Conservation (phyloP, 2,329 filamentous ascomycete species). For the Aspergillus jensenii region DNA sequence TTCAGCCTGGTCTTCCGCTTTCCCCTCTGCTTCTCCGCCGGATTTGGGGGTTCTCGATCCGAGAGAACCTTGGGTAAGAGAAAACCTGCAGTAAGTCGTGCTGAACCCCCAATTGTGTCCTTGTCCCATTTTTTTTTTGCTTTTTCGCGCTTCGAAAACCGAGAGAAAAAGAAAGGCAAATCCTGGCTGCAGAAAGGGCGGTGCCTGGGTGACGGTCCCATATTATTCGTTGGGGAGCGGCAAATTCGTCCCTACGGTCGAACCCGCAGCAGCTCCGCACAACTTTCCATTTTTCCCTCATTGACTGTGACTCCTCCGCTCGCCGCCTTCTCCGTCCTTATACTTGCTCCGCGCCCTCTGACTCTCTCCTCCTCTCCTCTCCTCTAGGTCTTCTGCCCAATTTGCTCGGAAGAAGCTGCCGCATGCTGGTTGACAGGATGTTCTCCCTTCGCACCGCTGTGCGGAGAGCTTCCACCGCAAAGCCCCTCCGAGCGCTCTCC, state of each 20-base stretch:
- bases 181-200: constrained; percentile 6
- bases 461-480: constrained; percentile 44
- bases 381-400: constrained; percentile 17
- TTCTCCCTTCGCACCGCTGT: constrained; percentile 45
- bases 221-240: constrained; percentile 14
- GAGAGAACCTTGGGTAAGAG: neutral
- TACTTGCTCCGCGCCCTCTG: constrained; percentile 22
- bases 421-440: constrained; percentile 44
- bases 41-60: neutral
- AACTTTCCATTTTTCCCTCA: constrained; percentile 16
- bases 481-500: constrained; percentile 42
- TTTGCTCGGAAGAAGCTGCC: constrained; percentile 33
- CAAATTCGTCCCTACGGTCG: constrained; percentile 14
- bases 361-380: constrained; percentile 6
- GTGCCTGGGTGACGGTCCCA: constrained; percentile 9
- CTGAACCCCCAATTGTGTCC: neutral
- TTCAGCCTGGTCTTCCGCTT: neutral
- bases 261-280: constrained; percentile 18
- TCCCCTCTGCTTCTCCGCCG: constrained; percentile 1
- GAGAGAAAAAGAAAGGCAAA: neutral
- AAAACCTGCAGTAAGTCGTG: constrained; percentile 5
- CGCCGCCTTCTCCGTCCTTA: constrained; percentile 13
- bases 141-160: neutral
- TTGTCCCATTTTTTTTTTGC: constrained; percentile 1
- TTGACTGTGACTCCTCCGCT: constrained; percentile 8